These are phyloP conservation scores for Mycena crocata DNA, from an alignment of 768 basidiomycete genomes.

Conservation along the genomic window DNA sequence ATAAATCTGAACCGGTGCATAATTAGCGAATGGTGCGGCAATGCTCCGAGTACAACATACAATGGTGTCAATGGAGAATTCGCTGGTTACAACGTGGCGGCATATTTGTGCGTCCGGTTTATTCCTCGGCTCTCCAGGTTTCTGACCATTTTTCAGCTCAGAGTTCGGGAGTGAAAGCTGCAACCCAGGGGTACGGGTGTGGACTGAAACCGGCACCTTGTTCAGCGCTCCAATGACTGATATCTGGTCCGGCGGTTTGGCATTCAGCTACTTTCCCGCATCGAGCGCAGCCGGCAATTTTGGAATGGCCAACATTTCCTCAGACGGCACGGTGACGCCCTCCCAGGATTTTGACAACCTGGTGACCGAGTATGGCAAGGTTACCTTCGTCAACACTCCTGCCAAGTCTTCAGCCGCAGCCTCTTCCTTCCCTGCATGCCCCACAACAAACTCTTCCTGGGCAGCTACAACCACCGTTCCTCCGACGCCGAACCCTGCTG, in stretches of 20 bases:
- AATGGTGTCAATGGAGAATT: constrained; percentile 66
- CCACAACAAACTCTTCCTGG: constrained; percentile 63
- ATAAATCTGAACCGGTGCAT: background rate
- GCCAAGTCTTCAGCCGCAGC: constrained; percentile 51
- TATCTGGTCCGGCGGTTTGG: constrained; percentile 89
- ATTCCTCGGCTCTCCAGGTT: background rate
- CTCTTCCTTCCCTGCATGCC: constrained; percentile 72
- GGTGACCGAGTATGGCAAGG: constrained; percentile 66
- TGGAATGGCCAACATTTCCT: constrained; percentile 84
- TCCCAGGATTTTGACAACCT: constrained; percentile 77
- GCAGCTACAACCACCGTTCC: constrained; percentile 78
- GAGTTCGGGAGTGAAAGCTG: constrained; percentile 40
- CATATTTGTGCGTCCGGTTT: constrained; percentile 89
- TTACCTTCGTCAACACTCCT: constrained; percentile 74
- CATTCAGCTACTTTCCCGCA: constrained; percentile 93
- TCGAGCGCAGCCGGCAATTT: constrained; percentile 77
- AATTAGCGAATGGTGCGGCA: constrained; percentile 51
- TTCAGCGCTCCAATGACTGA: constrained; percentile 78
- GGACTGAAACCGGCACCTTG: constrained; percentile 84
- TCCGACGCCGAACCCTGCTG: constrained; percentile 82
- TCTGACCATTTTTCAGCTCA: constrained; percentile 10
- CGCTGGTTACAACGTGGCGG: constrained; percentile 76
- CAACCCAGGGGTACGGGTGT: constrained; percentile 61
- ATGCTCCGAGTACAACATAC: constrained; percentile 68
- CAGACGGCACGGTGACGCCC: constrained; percentile 73